phyloP scores from a whole-genome alignment of 2,329 filamentous ascomycete genomes.

The Exophiala phaeomuriformis region DNA sequence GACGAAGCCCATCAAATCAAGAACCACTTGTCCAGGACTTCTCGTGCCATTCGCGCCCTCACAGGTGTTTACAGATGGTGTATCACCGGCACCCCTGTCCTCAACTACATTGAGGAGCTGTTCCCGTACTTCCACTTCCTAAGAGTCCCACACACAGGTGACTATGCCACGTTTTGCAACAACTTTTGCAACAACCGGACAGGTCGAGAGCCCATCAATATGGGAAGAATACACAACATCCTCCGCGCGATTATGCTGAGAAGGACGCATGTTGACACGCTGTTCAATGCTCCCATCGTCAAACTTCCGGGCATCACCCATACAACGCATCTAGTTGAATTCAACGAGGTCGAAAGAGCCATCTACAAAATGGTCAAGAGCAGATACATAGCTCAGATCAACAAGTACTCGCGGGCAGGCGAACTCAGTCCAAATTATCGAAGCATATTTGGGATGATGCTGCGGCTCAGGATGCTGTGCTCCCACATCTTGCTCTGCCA shows the following conservation, averaged over 20 bases:
- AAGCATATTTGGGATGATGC: constrained; percentile 43
- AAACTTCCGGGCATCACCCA: constrained; percentile 46
- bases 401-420: constrained; percentile 28
- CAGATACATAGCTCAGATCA: constrained; percentile 40
- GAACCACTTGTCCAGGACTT: constrained; percentile 32
- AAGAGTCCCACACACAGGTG: constrained; percentile 28
- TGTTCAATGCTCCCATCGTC: constrained; percentile 50
- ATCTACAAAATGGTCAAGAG: constrained; percentile 48
- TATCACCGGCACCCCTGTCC: constrained; percentile 36
- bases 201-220: constrained; percentile 15
- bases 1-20: constrained; percentile 36
- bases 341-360: constrained; percentile 46
- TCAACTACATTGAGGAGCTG: constrained; percentile 37
- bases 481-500: constrained; percentile 45
- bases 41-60: constrained; percentile 33
- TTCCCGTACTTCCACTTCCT: constrained; percentile 37
- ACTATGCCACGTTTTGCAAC: constrained; percentile 26
- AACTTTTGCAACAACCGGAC: constrained; percentile 26
- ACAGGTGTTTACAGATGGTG: constrained; percentile 35
- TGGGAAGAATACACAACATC: constrained; percentile 29
- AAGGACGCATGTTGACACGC: constrained; percentile 47
- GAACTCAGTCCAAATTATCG: constrained; percentile 29
- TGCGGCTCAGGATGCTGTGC: constrained; percentile 47
- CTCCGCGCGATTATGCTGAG: constrained; percentile 45
- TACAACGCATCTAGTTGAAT: constrained; percentile 39